Percentiles rank a stretch among this genome's conserved stretches.
These are phyloP conservation scores for Mycena sanguinolenta DNA, from an alignment of 768 basidiomycete genomes.

Conservation along the genomic window DNA sequence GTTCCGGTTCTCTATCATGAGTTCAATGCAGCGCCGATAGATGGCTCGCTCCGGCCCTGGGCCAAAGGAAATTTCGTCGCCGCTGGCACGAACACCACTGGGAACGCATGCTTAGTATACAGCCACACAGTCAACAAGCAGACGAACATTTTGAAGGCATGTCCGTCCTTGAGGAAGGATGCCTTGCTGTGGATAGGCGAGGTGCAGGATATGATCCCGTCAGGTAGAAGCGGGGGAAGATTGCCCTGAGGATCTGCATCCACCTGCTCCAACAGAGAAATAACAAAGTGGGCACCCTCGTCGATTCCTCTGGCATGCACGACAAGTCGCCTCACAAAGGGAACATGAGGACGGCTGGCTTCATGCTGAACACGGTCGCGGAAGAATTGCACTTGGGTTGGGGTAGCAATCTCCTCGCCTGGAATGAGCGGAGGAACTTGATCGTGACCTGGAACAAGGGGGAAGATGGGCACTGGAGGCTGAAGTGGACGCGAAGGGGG, in stretches of 20 bases:
- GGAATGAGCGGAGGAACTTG: not conserved
- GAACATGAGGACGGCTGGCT: not conserved
- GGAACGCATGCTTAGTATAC: not conserved
- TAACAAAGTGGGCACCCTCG: not conserved
- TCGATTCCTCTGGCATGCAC: not conserved
- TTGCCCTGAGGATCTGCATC: too few relatives aligned
- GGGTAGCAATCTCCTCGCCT: not conserved
- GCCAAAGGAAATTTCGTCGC: not conserved
- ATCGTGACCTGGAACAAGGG: not conserved
- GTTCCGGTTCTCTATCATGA: too few relatives aligned
- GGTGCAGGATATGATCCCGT: not conserved
- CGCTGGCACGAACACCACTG: not conserved
- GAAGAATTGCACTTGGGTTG: not conserved
- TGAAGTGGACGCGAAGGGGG: not conserved
- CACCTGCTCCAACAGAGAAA: not conserved
- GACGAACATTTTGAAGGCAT: not conserved
- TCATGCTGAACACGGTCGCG: not conserved
- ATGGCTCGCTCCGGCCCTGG: slow-evolving; percentile 12
- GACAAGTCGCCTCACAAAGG: not conserved
- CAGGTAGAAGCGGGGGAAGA: not conserved
- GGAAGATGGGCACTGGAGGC: not conserved
- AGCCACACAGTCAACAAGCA: not conserved
- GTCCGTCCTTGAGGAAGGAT: not conserved
- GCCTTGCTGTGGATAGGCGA: not conserved
- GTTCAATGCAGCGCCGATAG: not conserved